A percentile compares a stretch with the other conserved stretches of the same genome.
Evolutionary conservation across 2,329 filamentous ascomycete genomes (phyloP).

Genomic region (Incumbomyces delicatus): DNA sequence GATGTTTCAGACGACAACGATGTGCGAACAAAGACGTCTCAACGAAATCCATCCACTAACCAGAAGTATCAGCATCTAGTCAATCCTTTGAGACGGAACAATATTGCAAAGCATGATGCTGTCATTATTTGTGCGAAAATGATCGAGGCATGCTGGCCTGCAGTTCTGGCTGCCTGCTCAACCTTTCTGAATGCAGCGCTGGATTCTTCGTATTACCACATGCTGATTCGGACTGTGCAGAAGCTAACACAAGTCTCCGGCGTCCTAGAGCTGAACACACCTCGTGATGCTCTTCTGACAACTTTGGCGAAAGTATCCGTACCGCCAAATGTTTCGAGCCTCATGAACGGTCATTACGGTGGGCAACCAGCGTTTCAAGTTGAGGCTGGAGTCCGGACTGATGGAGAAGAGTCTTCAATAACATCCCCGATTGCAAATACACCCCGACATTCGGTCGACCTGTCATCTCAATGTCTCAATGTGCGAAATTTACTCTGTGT

Average conservation of each 20-base stretch:
- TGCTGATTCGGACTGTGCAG: slow-evolving; percentile 83
- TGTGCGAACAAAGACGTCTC: neutral
- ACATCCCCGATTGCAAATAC: slow-evolving; percentile 5
- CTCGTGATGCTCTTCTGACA: slow-evolving; percentile 87
- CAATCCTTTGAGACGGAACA: slow-evolving; percentile 69
- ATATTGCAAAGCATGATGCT: slow-evolving; percentile 60
- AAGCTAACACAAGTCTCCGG: slow-evolving; percentile 93
- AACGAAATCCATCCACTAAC: slow-evolving; percentile 40
- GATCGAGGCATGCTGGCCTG: slow-evolving; percentile 90
- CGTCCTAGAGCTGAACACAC: slow-evolving; percentile 70
- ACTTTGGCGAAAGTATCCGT: slow-evolving; percentile 89
- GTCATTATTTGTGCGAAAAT: slow-evolving; percentile 71
- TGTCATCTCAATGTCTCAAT: slow-evolving; percentile 50
- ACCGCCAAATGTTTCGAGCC: slow-evolving; percentile 54
- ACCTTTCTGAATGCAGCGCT: slow-evolving; percentile 88
- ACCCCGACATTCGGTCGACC: slow-evolving; percentile 3
- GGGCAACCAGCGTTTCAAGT: neutral
- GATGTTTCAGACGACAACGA: slow-evolving; percentile 19
- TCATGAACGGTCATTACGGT: slow-evolving; percentile 5
- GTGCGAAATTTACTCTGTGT: slow-evolving; percentile 85
- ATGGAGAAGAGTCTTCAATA: neutral
- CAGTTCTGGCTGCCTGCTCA: slow-evolving; percentile 85
- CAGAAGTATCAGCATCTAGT: slow-evolving; percentile 68
- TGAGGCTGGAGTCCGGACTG: neutral
- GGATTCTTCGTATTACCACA: slow-evolving; percentile 89